phyloP scores from a whole-genome alignment of 192 early-diverging fungal species.

The Entophlyctis luteolus region DNA sequence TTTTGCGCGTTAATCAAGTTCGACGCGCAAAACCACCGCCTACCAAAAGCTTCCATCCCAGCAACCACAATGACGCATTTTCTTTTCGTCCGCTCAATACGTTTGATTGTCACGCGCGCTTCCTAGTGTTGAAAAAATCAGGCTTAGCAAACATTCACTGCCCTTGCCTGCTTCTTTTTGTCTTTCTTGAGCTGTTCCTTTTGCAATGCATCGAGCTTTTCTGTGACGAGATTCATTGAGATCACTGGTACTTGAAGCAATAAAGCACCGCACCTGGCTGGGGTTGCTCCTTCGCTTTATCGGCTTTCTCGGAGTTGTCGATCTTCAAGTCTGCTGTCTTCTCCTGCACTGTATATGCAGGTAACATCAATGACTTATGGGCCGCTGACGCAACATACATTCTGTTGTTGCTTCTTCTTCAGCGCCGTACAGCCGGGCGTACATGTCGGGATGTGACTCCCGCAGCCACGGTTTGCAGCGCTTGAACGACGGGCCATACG shows the following conservation, averaged over 20 bases:
- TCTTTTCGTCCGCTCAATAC: conserved; percentile 85
- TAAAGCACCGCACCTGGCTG: not conserved
- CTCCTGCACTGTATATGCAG: not conserved
- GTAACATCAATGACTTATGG: not conserved
- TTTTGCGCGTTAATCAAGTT: not conserved
- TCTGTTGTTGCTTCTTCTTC: conserved; percentile 7
- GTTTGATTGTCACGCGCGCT: conserved; percentile 69
- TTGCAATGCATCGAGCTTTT: conserved; percentile 37
- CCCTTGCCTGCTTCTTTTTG: conserved; percentile 53
- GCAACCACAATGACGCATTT: conserved; percentile 84
- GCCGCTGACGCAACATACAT: not conserved
- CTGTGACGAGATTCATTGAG: not conserved
- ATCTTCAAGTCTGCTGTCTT: not conserved
- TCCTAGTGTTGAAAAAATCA: conserved; percentile 22
- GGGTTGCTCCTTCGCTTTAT: conserved; percentile 11
- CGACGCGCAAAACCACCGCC: not conserved
- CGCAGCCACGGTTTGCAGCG: conserved; percentile 80
- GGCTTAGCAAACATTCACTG: not conserved
- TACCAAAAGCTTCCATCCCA: conserved; percentile 87
- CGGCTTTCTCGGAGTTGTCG: not conserved
- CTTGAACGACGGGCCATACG: conserved; percentile 75
- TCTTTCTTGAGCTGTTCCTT: conserved; percentile 75
- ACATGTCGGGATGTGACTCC: conserved; percentile 54
- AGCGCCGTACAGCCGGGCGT: conserved; percentile 50
- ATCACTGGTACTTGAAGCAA: not conserved